Conservation (phyloP, 2,329 filamentous ascomycete species). For the Elsinoe necatrix region DNA sequence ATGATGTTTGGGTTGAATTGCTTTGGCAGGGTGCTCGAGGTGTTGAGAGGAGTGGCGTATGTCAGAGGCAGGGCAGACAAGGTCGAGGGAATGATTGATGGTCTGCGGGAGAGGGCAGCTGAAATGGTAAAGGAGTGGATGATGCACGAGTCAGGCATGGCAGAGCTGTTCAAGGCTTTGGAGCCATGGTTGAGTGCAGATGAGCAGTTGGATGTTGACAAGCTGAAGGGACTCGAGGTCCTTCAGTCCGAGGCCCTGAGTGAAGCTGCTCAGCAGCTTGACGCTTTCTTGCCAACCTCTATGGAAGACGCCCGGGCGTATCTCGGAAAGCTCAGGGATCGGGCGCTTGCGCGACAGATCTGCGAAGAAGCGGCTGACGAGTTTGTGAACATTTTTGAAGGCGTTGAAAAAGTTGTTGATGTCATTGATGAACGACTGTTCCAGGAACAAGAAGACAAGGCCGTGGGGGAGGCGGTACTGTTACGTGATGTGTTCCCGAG, state of each 20-base stretch:
- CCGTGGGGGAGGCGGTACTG: constrained; percentile 31
- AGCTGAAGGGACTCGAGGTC: constrained; percentile 46
- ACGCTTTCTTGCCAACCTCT: constrained; percentile 86
- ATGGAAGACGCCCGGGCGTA: constrained; percentile 86
- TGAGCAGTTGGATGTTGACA: constrained; percentile 42
- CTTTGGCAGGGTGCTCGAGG: constrained; percentile 49
- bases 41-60: constrained; percentile 56
- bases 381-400: constrained; percentile 80
- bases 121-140: constrained; percentile 57
- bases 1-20: constrained; percentile 70
- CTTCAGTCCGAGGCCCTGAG: constrained; percentile 56
- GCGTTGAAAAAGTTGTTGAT: constrained; percentile 53
- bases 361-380: constrained; percentile 73
- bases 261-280: constrained; percentile 64
- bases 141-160: constrained; percentile 64
- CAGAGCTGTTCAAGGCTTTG: constrained; percentile 53
- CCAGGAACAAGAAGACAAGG: constrained; percentile 28
- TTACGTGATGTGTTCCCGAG: constrained; percentile 54
- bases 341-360: constrained; percentile 61
- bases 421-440: constrained; percentile 47
- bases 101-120: constrained; percentile 43
- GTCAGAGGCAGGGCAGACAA: constrained; percentile 43
- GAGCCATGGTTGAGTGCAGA: constrained; percentile 33
- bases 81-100: constrained; percentile 24
- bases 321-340: constrained; percentile 63